phyloP scores from a whole-genome alignment of 1,284 basidiomycete species.

The Baeospora myosura region DNA sequence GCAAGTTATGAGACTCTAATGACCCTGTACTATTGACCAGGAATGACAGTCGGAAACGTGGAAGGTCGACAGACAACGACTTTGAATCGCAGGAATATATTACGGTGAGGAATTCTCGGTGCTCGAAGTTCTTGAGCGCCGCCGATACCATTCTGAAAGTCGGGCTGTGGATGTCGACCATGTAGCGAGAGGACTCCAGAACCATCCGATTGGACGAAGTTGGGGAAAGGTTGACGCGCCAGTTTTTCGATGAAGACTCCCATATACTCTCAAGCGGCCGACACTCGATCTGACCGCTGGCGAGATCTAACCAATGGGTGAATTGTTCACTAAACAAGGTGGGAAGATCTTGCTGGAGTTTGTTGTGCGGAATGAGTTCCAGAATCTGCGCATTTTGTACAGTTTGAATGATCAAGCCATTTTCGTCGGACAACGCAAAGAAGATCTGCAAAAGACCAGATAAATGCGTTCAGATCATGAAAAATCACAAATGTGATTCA shows the following conservation, averaged over 20 bases:
- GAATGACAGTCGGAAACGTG: constrained; percentile 32
- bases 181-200: not conserved
- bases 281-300: constrained; percentile 17
- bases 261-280: constrained; percentile 17
- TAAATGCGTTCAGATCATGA: not conserved
- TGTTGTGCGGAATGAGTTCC: constrained; percentile 17
- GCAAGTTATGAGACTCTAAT: constrained; percentile 29
- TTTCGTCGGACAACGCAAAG: constrained; percentile 13
- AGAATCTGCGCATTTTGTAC: not conserved
- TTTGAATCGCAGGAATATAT: constrained; percentile 6
- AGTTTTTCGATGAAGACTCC: constrained; percentile 14
- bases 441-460: constrained; percentile 14
- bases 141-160: constrained; percentile 25
- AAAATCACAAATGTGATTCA: not conserved
- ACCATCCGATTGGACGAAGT: not conserved
- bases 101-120: constrained; percentile 21
- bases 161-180: constrained; percentile 19
- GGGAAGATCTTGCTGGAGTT: constrained; percentile 21
- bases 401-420: constrained; percentile 15
- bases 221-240: constrained; percentile 17
- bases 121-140: constrained; percentile 26
- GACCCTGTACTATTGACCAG: constrained; percentile 18
- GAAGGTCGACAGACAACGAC: constrained; percentile 17
- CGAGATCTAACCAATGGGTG: constrained; percentile 20
- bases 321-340: constrained; percentile 16